Evolutionary conservation across 2,329 filamentous ascomycete genomes (phyloP), one percentile per base, ranked within the genome.

Genomic region (Graphiopsis chlorocephala): DNA sequence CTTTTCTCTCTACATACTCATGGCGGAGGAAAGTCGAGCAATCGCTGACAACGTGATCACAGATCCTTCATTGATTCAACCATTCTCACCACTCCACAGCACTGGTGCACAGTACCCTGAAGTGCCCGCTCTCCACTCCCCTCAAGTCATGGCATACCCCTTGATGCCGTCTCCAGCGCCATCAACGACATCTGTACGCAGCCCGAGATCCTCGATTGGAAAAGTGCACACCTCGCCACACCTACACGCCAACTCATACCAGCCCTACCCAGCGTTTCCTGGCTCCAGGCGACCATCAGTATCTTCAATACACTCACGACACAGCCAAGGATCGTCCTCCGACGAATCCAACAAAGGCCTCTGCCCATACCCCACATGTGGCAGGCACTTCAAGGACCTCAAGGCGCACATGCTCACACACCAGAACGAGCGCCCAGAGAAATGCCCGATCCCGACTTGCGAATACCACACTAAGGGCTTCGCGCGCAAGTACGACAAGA

Each of bases 331-430:
- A 31, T 77, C 75, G 14, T 73, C 73, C 17, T 75, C 74, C 10
- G 74, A 76, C 17, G 75, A 76, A 45, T 74, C 84, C 70, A 89
- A 89, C 73, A 89, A 89, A 73, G 85, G 85, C 35, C 84, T 90
- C 67, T 96, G 92, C 81, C 90, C 91, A 0, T 88, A 93, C 73
- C 88, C 90, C 7, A 92, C 94, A 65, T 97, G 93, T 72, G 92
- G 92, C 68, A 88, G 90, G 72, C 84, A 89, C 65, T 96, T 96
- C 85, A 96, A 96, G 80, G 93, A 97, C 74, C 81, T 96, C 68
- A 94, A 94, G 79, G 93, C 93, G 10, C 93, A 97, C 78, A 94
- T 96, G 90, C 86, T 97, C 75, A 97, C 93, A 0, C 93, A 97
- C 77, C 91, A 95, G 78, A 90, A 88, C 65, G 92, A 97, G 80